phyloP scores from a whole-genome alignment of 257 asterid genomes.

The Solanum bukasovii region DNA sequence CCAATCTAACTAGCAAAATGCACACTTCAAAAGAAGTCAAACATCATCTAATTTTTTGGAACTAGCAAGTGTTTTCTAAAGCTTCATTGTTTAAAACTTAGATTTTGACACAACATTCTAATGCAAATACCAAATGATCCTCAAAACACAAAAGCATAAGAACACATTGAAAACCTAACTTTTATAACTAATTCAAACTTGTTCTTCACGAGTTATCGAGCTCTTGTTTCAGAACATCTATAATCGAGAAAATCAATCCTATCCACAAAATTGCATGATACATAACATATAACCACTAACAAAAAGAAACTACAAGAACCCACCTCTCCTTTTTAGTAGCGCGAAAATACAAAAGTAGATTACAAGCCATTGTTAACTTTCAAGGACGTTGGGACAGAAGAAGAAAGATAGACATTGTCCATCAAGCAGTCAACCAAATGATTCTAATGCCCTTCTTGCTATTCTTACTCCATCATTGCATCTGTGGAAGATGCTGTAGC shows the following conservation, averaged over 20 bases:
- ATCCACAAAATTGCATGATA: neutral
- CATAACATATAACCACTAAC: neutral
- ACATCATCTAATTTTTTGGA: neutral
- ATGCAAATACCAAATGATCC: neutral
- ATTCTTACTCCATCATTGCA: constrained; percentile 53
- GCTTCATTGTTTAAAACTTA: neutral
- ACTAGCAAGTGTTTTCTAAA: neutral
- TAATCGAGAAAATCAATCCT: neutral
- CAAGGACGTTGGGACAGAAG: neutral
- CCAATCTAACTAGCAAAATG: neutral
- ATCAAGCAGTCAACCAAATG: neutral
- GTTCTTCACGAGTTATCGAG: neutral
- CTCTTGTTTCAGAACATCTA: neutral
- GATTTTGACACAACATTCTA: neutral
- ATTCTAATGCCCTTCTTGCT: neutral
- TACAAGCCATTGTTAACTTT: neutral
- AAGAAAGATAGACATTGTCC: neutral
- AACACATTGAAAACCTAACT: neutral
- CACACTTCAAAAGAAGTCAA: neutral
- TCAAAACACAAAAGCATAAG: neutral
- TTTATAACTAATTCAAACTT: neutral
- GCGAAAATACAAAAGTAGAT: neutral
- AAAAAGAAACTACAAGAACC: neutral
- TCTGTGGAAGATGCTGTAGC: constrained; percentile 28
- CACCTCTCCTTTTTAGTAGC: neutral